phyloP scores from a whole-genome alignment of 2,329 filamentous ascomycete genomes.

The Hypomyces rosellus region DNA sequence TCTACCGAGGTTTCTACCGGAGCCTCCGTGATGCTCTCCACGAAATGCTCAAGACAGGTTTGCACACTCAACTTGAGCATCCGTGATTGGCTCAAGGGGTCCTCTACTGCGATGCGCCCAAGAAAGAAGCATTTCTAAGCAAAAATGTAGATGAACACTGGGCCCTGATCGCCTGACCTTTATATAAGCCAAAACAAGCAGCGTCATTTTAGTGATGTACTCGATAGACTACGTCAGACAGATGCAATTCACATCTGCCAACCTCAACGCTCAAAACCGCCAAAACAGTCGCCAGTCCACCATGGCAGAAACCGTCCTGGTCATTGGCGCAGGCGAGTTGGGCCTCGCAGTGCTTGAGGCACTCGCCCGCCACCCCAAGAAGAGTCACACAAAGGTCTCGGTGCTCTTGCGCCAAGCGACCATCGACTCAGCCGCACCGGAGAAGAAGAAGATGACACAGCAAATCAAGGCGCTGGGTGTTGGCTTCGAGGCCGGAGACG shows the following conservation, averaged over 20 bases:
- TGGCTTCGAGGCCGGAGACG: slow-evolving; percentile 38
- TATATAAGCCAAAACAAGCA: too few relatives aligned
- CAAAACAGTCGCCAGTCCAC: slow-evolving; percentile 4
- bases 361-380: slow-evolving; percentile 41
- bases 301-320: slow-evolving; percentile 38
- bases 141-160: neutral
- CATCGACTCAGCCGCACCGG: slow-evolving; percentile 31
- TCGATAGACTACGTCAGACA: neutral
- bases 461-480: slow-evolving; percentile 33
- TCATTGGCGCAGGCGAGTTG: slow-evolving; percentile 63
- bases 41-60: too few relatives aligned
- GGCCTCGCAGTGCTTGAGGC: slow-evolving; percentile 49
- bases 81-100: neutral
- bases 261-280: slow-evolving; percentile 11
- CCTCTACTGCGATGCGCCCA: neutral
- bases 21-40: too few relatives aligned
- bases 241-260: slow-evolving; percentile 11
- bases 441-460: slow-evolving; percentile 30
- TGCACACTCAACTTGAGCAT: neutral
- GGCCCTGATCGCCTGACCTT: too few relatives aligned
- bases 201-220: neutral
- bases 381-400: slow-evolving; percentile 33
- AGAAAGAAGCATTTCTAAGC: slow-evolving; percentile 6
- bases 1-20: too few relatives aligned
- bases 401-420: slow-evolving; percentile 48